Evolutionary conservation across 257 asterid species (phyloP).

Genomic region (Solanum etuberosum): DNA sequence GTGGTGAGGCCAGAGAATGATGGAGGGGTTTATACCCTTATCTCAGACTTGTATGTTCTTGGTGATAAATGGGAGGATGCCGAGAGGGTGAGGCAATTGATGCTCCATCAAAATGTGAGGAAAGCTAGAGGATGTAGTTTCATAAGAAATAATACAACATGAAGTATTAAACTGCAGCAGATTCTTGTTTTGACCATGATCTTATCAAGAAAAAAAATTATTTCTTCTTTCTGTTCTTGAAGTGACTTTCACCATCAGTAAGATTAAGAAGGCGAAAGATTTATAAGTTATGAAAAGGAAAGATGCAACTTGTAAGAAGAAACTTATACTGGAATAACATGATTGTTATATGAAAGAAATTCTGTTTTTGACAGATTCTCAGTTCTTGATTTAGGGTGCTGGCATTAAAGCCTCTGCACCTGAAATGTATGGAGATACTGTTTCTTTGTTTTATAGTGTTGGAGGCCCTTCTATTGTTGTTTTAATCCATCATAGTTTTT

Average conservation of each 20-base stretch:
- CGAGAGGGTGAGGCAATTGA: slow-evolving; percentile 35
- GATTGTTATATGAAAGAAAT: neutral
- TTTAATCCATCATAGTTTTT: neutral
- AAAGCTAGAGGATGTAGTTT: slow-evolving; percentile 51
- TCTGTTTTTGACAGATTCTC: neutral
- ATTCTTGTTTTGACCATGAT: neutral
- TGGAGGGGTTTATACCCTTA: slow-evolving; percentile 51
- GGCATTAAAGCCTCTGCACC: neutral
- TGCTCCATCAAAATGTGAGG: slow-evolving; percentile 35
- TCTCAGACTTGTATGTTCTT: slow-evolving; percentile 42
- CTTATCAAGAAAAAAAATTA: neutral
- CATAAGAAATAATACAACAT: slow-evolving; percentile 6
- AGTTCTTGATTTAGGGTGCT: neutral
- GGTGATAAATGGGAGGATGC: slow-evolving; percentile 43
- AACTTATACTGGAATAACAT: neutral
- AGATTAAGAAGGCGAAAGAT: neutral
- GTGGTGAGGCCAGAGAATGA: slow-evolving; percentile 44
- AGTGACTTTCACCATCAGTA: neutral
- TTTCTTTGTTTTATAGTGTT: neutral
- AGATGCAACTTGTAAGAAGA: neutral
- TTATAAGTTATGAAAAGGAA: neutral
- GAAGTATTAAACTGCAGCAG: neutral
- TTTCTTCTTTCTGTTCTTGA: neutral
- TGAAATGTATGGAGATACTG: neutral
- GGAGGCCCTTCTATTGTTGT: neutral